Conservation (phyloP, 2,329 filamentous ascomycete genomes). For the Ceratocystis diversiconidia region DNA sequence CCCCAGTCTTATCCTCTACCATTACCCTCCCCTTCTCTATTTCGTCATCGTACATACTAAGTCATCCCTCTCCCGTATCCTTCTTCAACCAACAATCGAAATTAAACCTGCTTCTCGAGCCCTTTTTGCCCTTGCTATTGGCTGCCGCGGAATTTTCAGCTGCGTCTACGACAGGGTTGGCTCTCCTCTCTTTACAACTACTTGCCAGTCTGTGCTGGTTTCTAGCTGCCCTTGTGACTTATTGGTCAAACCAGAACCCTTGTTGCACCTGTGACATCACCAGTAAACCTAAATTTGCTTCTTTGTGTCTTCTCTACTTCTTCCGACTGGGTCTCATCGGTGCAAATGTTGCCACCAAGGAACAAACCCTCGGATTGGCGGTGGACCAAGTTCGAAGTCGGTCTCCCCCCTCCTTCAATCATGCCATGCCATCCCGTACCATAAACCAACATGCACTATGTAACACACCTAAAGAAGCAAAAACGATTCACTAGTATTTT, state of each 20-base stretch:
- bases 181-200: background rate
- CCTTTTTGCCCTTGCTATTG: background rate
- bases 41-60: background rate
- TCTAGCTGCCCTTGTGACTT: background rate
- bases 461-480: too few relatives aligned
- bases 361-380: too few relatives aligned
- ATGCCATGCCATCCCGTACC: too few relatives aligned
- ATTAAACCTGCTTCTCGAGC: background rate
- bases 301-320: background rate
- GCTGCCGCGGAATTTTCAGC: too few relatives aligned
- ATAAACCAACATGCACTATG: too few relatives aligned
- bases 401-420: too few relatives aligned
- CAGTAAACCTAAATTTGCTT: background rate
- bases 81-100: background rate
- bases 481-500: too few relatives aligned
- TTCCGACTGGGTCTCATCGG: too few relatives aligned
- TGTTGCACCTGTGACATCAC: background rate
- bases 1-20: background rate
- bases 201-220: background rate
- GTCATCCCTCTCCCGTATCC: background rate
- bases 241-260: background rate
- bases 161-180: too few relatives aligned
- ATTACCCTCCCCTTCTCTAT: background rate
- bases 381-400: too few relatives aligned
- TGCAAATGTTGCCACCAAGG: too few relatives aligned